Evolutionary conservation across 306 rosid species (phyloP).

Genomic region (Aeschynomene evenia): DNA sequence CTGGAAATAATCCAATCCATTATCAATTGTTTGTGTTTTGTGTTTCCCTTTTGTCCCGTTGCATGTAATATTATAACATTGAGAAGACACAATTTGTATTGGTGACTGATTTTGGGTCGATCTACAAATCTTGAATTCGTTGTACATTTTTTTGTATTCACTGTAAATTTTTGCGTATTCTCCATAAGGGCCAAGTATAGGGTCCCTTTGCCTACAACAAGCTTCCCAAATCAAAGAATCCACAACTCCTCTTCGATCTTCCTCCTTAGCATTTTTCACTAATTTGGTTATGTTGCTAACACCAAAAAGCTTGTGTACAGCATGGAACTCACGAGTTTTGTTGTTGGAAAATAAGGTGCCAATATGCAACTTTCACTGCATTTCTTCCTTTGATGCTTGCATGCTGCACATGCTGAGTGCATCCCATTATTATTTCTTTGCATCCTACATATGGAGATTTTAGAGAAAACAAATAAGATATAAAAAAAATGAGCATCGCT

Average conservation of each 20-base stretch:
- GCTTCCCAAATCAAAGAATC: slow-evolving; percentile 91
- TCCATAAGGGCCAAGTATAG: slow-evolving; percentile 67
- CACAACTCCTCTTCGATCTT: slow-evolving; percentile 44
- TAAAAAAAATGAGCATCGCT: no score
- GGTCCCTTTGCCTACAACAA: slow-evolving; percentile 68
- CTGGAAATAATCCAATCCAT: slow-evolving; percentile 30
- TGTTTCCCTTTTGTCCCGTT: slow-evolving; percentile 27
- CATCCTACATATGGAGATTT: slow-evolving; percentile 44
- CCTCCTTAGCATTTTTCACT: slow-evolving; percentile 46
- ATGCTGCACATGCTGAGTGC: slow-evolving; percentile 77
- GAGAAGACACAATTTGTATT: slow-evolving; percentile 40
- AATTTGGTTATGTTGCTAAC: slow-evolving; percentile 78
- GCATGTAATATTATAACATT: slow-evolving; percentile 40
- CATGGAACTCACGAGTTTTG: slow-evolving; percentile 54
- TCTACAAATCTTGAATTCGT: slow-evolving; percentile 47
- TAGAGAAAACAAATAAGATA: no score
- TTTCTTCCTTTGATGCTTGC: slow-evolving; percentile 85
- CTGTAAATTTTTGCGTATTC: slow-evolving; percentile 51
- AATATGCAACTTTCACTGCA: slow-evolving; percentile 56
- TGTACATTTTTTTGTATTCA: slow-evolving; percentile 45
- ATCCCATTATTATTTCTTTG: slow-evolving; percentile 43
- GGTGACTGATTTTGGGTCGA: slow-evolving; percentile 29
- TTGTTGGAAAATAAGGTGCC: slow-evolving; percentile 72
- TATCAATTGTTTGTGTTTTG: slow-evolving; percentile 23
- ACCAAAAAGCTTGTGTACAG: slow-evolving; percentile 73